Base-by-base conservation (phyloP, 495 filamentous ascomycete species). In the Penicillium parvum region DNA sequence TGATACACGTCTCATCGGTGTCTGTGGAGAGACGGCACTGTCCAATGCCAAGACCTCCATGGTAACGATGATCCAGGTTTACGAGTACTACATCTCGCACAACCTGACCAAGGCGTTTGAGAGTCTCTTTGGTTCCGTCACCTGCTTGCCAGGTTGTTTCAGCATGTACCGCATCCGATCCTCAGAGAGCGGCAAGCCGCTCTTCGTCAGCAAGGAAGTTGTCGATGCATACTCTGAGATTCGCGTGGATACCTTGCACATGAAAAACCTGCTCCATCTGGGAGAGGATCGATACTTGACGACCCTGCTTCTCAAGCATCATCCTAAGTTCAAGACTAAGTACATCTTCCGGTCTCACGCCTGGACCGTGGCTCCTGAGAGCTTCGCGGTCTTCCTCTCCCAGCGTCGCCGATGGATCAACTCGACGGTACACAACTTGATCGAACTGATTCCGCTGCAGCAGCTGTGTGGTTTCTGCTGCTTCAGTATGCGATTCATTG, bases 361-460 rank as follows among this genome's bases (percentile, higher is more conserved):
- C 11, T 95, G 87, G 85, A 99, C 92, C 7, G 86, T 96, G 49
- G 92, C 92, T 9, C 92, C 92, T 1, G 94, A 97, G 53, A 86
- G 81, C 46, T 97, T 88, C 83, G 71, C 75, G 16, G 87, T 99
- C 30, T 95, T 99, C 77, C 73, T 99, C 55, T 99, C 92, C 7
- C 92, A 99, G 64, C 89, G 92, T 68, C 90, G 92, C 66, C 84
- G 92, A 58, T 98, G 92, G 92, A 99, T 99, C 66, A 99, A 99
- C 69, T 96, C 91, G 21, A 99, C 92, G 2, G 85, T 99, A 15
- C 92, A 99, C 74, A 99, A 99, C 63, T 74, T 99, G 49, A 85
- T 92, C 50, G 92, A 99, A 60, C 81, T 99, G 37, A 90, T 97
- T 54, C 90, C 90, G 5, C 67, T 99, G 61, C 79, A 85, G 37